phyloP scores from a whole-genome alignment of 345 rosid species.

The Aegle marmelos region DNA sequence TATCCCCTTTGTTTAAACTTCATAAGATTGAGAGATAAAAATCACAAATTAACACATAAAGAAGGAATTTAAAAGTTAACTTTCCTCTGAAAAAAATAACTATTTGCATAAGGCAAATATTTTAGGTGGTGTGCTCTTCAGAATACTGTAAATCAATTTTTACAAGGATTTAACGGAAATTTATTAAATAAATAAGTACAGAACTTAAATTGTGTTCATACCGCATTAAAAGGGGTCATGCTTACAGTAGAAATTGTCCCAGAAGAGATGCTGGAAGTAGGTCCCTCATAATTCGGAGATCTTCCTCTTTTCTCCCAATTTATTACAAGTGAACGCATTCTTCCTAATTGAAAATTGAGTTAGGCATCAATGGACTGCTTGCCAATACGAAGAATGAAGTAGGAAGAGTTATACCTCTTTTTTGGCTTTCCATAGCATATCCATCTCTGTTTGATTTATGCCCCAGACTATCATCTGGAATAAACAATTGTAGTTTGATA shows the following conservation, averaged over 20 bases:
- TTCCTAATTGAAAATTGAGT: constrained; percentile 43
- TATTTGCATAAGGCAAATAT: neutral
- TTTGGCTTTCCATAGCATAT: constrained; percentile 46
- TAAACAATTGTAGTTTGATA: constrained; percentile 12
- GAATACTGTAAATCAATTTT: neutral
- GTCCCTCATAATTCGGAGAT: constrained; percentile 53
- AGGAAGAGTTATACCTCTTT: constrained; percentile 55
- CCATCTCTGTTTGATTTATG: constrained; percentile 54
- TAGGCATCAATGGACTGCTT: constrained; percentile 12
- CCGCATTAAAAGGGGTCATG: constrained; percentile 50
- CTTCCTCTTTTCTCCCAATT: constrained; percentile 83
- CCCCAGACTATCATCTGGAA: constrained; percentile 63
- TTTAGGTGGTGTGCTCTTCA: neutral
- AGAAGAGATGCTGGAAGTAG: constrained; percentile 35
- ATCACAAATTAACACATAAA: constrained; percentile 14
- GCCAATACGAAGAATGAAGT: constrained; percentile 13
- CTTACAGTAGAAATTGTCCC: constrained; percentile 39
- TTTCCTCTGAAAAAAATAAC: neutral
- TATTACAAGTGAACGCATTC: constrained; percentile 52
- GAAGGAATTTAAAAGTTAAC: neutral
- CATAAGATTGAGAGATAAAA: constrained; percentile 6
- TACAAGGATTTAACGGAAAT: neutral
- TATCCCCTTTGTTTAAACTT: constrained; percentile 64
- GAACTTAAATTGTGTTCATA: constrained; percentile 26
- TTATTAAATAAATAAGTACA: neutral